Evolutionary conservation across 768 basidiomycete genomes (phyloP), one percentile per base, ranked within the genome.

Genomic region (Jaapia argillacea): DNA sequence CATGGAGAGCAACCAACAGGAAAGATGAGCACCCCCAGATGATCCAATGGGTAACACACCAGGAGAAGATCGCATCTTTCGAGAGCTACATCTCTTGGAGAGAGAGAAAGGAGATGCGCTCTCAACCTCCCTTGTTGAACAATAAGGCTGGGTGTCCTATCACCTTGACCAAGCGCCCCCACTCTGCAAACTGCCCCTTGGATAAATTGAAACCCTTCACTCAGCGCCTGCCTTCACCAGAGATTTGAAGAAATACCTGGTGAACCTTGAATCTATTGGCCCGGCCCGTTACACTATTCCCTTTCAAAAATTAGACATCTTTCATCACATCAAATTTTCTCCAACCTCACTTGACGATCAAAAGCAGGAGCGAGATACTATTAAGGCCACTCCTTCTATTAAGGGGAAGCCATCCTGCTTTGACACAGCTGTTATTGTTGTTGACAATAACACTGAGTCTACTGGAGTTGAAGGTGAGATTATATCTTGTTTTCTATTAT

Each of bases 1-100:
- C 59, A 3, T 67, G 61, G 41, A 27, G 45, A 1, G 53, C 60
- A 5, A 62, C 59, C 1, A 70, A 68, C 47, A 47, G 46, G 14
- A 59, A 58, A 22, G 62, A 69, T 24, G 54, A 66, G 42, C 54
- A 51, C 16, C 16, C 44, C 3, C 67, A 68, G 46, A 70, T 70
- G 68, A 60, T 60, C 6, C 14, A 24, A 2, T 66, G 63, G 63
- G 49, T 69, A 1, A 48, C 60, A 28, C 49, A 54, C 1, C 44
- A 50, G 27, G 62, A 66, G 48, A 56, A 58, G 36, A 44, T 63
- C n/a, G 14, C 48, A 1, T 31, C 16, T 4, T 33, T 24, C 40
- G 45, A 36, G 14, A n/a, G 36, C 22, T 44, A 43, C 23, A 43
- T 65, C 12, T 5, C 40, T 14, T 62, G 55, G 58, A 20, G 51